Percentiles rank a stretch among this genome's conserved stretches.
Evolutionary conservation across 2,329 filamentous ascomycete genomes (phyloP).

Genomic region (Colletotrichum euphorbiae): DNA sequence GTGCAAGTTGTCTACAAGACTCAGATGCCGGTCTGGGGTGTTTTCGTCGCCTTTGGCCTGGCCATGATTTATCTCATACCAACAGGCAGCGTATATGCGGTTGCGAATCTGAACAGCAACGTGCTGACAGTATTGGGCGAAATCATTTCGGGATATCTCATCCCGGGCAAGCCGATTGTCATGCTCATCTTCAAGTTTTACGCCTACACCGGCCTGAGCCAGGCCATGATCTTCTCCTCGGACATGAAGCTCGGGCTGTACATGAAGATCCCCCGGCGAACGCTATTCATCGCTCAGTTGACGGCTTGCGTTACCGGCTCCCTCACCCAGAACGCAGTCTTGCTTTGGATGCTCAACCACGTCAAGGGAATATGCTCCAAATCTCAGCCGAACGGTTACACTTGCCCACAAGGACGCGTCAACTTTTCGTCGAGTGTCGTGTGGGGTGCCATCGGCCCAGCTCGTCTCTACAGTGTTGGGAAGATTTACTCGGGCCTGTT

Average conservation of each 20-base stretch:
- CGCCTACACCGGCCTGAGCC: slow-evolving; percentile 48
- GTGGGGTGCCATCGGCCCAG: slow-evolving; percentile 65
- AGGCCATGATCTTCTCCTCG: slow-evolving; percentile 59
- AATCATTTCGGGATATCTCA: slow-evolving; percentile 62
- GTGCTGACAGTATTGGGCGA: slow-evolving; percentile 42
- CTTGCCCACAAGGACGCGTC: slow-evolving; percentile 61
- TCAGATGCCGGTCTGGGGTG: slow-evolving; percentile 69
- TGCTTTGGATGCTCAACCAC: slow-evolving; percentile 48
- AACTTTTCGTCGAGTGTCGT: slow-evolving; percentile 60
- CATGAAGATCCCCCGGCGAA: slow-evolving; percentile 68
- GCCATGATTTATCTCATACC: slow-evolving; percentile 59
- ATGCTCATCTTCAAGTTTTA: slow-evolving; percentile 53
- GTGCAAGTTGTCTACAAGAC: slow-evolving; percentile 63
- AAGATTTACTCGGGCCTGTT: slow-evolving; percentile 59
- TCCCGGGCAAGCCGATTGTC: slow-evolving; percentile 48
- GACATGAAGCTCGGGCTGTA: slow-evolving; percentile 59
- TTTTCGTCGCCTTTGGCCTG: slow-evolving; percentile 56
- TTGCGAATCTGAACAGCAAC: slow-evolving; percentile 61
- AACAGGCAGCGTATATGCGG: slow-evolving; percentile 61
- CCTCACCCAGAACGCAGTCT: slow-evolving; percentile 53
- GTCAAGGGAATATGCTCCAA: slow-evolving; percentile 55
- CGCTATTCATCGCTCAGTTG: slow-evolving; percentile 70
- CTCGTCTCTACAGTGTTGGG: slow-evolving; percentile 58
- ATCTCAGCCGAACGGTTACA: slow-evolving; percentile 58
- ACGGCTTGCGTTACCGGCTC: slow-evolving; percentile 65